These are phyloP conservation scores for Leccinum obscurum DNA, from an alignment of 768 basidiomycete genomes.

Conservation along the genomic window DNA sequence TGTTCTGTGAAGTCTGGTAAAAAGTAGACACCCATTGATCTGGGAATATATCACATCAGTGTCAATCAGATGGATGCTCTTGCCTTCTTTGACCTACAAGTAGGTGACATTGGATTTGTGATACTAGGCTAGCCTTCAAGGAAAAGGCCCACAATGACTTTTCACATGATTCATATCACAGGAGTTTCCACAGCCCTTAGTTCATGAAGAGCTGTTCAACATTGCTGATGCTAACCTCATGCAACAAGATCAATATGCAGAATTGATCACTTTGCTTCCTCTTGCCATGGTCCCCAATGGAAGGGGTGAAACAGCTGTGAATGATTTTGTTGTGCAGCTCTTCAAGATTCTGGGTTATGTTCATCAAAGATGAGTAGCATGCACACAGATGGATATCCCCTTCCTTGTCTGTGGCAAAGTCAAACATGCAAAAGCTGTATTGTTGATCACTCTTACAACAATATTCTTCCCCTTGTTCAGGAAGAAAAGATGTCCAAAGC, in stretches of 20 bases:
- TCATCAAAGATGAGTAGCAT: too few relatives aligned
- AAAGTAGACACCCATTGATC: not conserved
- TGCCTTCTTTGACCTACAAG: not conserved
- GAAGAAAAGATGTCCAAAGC: too few relatives aligned
- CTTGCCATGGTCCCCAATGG: not conserved
- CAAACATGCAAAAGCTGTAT: too few relatives aligned
- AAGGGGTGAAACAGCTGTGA: too few relatives aligned
- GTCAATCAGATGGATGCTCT: not conserved
- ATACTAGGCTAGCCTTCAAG: too few relatives aligned
- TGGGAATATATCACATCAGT: not conserved
- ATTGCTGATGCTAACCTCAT: not conserved
- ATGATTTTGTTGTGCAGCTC: too few relatives aligned
- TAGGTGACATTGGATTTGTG: not conserved
- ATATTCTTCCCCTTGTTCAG: too few relatives aligned
- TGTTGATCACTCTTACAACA: too few relatives aligned
- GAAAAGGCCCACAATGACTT: not conserved
- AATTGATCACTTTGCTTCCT: not conserved
- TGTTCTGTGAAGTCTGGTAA: not conserved
- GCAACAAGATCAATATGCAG: not conserved
- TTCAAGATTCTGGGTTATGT: too few relatives aligned
- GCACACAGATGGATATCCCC: too few relatives aligned
- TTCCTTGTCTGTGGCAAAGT: too few relatives aligned
- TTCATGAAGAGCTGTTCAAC: not conserved
- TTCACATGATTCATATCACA: too few relatives aligned
- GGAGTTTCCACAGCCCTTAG: not conserved